Evolutionary conservation across 1,284 basidiomycete genomes (phyloP).

Genomic region (Fistulina hepatica): DNA sequence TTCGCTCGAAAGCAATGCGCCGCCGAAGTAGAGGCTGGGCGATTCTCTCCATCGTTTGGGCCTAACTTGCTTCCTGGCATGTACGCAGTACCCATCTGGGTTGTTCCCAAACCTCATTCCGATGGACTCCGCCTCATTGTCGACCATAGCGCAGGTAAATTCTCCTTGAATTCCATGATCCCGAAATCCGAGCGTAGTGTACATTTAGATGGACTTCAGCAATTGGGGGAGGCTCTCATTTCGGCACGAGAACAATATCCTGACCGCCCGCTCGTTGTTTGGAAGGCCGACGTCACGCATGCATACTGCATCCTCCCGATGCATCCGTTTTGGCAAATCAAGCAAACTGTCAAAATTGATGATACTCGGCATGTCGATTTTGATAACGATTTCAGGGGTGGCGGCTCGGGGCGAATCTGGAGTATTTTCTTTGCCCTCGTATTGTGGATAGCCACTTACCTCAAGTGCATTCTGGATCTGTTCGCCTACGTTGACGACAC

Average conservation of each 20-base stretch:
- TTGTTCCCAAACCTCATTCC: conserved; percentile 24
- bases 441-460: conserved; percentile 19
- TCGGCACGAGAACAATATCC: conserved; percentile 9
- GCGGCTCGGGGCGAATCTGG: conserved; percentile 15
- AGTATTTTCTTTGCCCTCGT: conserved; percentile 16
- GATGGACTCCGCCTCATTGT: conserved; percentile 24
- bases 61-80: conserved; percentile 33
- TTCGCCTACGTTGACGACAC: conserved; percentile 23
- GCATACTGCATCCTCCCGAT: conserved; percentile 24
- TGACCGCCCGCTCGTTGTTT: conserved; percentile 14
- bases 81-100: conserved; percentile 28
- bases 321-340: conserved; percentile 23
- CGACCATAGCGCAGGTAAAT: conserved; percentile 24
- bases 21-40: conserved; percentile 21
- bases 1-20: conserved; percentile 25
- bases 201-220: conserved; percentile 4
- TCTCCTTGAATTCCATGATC: conserved; percentile 25
- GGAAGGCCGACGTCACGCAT: conserved; percentile 23
- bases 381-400: conserved; percentile 17
- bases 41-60: conserved; percentile 29
- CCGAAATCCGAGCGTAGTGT: conserved; percentile 7
- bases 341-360: conserved; percentile 16
- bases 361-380: conserved; percentile 9
- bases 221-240: background rate
- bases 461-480: conserved; percentile 9